Percentiles rank a stretch among this genome's conserved stretches.
phyloP scores from a whole-genome alignment of 2,329 filamentous ascomycete species.

The Penicillium hesseltinei region DNA sequence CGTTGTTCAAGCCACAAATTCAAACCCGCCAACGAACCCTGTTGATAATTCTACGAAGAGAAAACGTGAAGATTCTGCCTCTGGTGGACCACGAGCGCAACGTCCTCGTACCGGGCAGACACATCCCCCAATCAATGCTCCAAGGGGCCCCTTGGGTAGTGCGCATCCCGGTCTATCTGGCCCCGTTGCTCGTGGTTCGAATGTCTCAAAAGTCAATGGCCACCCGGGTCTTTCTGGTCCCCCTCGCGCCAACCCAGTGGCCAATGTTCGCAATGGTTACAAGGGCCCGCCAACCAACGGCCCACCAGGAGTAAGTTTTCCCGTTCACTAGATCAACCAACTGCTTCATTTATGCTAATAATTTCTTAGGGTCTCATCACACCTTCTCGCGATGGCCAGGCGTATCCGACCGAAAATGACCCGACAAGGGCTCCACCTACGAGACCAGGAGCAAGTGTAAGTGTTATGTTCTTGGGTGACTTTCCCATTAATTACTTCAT shows the following conservation, averaged over 20 bases:
- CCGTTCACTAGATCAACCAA: not conserved
- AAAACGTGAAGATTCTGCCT: slow-evolving; percentile 31
- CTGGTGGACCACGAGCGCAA: slow-evolving; percentile 25
- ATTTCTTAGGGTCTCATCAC: slow-evolving; percentile 38
- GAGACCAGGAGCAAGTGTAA: slow-evolving; percentile 24
- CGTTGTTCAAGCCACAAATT: slow-evolving; percentile 32
- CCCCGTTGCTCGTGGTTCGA: not conserved
- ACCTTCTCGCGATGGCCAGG: slow-evolving; percentile 40
- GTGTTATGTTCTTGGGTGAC: not conserved
- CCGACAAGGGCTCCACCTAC: slow-evolving; percentile 14
- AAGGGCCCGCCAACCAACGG: slow-evolving; percentile 19
- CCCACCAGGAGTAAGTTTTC: slow-evolving; percentile 16
- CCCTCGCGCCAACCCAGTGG: not conserved
- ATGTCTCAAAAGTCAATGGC: not conserved
- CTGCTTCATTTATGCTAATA: slow-evolving; percentile 25
- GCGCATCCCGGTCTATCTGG: slow-evolving; percentile 2
- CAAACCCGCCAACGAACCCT: slow-evolving; percentile 13
- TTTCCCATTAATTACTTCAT: slow-evolving; percentile 6
- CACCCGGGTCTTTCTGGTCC: not conserved
- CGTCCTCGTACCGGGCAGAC: slow-evolving; percentile 30
- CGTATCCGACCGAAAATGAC: slow-evolving; percentile 27
- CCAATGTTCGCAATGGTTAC: slow-evolving; percentile 6
- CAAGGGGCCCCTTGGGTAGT: slow-evolving; percentile 12
- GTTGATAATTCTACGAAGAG: slow-evolving; percentile 29
- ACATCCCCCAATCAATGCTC: slow-evolving; percentile 24